Percentiles rank a stretch among this genome's conserved stretches.
Conservation (phyloP, 139 green algal genomes). For the Chlorella vulgaris region DNA sequence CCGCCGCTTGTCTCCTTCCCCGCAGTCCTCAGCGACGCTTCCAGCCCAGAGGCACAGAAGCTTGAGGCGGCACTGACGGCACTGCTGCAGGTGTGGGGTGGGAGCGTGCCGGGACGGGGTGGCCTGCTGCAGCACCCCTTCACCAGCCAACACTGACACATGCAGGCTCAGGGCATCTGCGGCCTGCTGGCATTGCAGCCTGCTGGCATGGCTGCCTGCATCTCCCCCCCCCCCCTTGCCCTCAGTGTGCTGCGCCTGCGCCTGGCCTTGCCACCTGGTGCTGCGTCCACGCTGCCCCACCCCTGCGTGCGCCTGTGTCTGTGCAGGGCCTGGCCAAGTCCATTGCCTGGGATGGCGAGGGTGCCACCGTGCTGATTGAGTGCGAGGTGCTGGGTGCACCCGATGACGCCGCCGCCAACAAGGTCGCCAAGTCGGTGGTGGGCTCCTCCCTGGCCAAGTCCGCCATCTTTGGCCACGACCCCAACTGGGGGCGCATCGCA, state of each 20-base stretch:
- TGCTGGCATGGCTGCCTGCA: too few species aligned
- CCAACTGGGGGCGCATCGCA: constrained; percentile 98
- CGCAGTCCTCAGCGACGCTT: constrained; percentile 68
- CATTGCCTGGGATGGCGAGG: constrained; percentile 99
- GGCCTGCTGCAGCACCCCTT: too few species aligned
- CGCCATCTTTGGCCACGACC: constrained; percentile 96
- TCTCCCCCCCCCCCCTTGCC: neutral
- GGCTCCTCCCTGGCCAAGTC: constrained; percentile 89
- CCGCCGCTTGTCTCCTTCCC: neutral
- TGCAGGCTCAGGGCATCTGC: too few species aligned
- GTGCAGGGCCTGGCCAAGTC: constrained; percentile 88
- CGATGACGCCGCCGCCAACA: constrained; percentile 58
- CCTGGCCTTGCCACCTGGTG: too few species aligned
- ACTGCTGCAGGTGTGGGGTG: constrained; percentile 75
- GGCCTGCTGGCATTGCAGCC: neutral
- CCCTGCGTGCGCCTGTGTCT: neutral
- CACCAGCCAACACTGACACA: too few species aligned
- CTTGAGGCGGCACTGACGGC: constrained; percentile 90
- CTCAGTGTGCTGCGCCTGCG: too few species aligned
- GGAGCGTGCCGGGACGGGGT: too few species aligned
- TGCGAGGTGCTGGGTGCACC: constrained; percentile 62
- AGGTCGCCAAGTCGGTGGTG: constrained; percentile 81
- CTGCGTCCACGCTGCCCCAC: too few species aligned
- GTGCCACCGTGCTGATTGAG: constrained; percentile 96
- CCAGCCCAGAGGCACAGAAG: constrained; percentile 61